Percentiles rank a stretch among this genome's conserved stretches.
These are phyloP conservation scores for Phytopythium mirpurense DNA, from an alignment of 352 stramenopile species.

Conservation along the genomic window DNA sequence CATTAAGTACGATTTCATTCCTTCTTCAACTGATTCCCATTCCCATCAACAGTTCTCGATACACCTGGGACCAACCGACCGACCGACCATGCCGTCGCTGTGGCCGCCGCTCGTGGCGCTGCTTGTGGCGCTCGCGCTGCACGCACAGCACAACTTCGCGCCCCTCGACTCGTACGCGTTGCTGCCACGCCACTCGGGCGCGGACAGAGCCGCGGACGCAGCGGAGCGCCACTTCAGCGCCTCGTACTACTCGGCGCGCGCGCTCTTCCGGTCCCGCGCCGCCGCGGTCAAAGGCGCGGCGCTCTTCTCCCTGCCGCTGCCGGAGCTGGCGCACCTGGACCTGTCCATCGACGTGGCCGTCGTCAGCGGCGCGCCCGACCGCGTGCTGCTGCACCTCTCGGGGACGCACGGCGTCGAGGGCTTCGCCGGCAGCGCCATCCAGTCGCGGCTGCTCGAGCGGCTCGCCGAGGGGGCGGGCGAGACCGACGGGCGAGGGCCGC, in stretches of 20 bases:
- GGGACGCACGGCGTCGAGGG: constrained; percentile 81
- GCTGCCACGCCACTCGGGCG: not conserved
- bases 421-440: constrained; percentile 81
- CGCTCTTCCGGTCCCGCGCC: constrained; percentile 45
- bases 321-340: constrained; percentile 32
- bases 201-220: constrained; percentile 18
- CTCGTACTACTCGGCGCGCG: constrained; percentile 61
- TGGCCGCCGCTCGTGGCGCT: constrained; percentile 10
- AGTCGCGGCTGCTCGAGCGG: constrained; percentile 43
- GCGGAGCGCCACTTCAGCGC: constrained; percentile 43
- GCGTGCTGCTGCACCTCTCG: constrained; percentile 70
- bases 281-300: constrained; percentile 17
- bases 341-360: constrained; percentile 69
- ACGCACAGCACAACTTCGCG: constrained; percentile 41
- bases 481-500: constrained; percentile 10
- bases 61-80: too few relatives aligned
- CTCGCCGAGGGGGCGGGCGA: constrained; percentile 5
- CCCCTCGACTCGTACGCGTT: constrained; percentile 38
- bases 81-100: too few relatives aligned
- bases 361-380: constrained; percentile 32
- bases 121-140: constrained; percentile 27
- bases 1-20: not conserved
- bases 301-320: constrained; percentile 47
- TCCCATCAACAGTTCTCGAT: too few relatives aligned
- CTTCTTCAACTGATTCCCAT: not conserved